Conservation (phyloP, 495 filamentous ascomycete genomes). For the Elaphomyces granulatus region DNA sequence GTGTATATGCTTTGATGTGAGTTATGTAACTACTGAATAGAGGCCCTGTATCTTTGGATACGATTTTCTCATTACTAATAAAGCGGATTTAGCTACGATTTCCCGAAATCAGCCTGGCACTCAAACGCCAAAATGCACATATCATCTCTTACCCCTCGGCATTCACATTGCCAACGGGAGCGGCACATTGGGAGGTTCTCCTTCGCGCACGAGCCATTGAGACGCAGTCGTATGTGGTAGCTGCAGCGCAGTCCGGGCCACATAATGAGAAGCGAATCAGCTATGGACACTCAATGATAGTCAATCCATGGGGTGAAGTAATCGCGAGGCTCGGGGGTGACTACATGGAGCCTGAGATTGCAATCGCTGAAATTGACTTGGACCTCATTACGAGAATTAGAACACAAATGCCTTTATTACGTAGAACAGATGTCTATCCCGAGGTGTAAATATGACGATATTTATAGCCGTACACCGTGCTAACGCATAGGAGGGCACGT, state of each 20-base stretch:
- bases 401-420: constrained; percentile 47
- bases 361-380: constrained; percentile 36
- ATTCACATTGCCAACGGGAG: constrained; percentile 78
- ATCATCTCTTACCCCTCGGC: constrained; percentile 80
- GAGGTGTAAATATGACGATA: constrained; percentile 32
- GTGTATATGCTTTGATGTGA: constrained; percentile 80
- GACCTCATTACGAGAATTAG: constrained; percentile 37
- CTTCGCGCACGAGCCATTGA: constrained; percentile 78
- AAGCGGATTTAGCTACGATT: too few relatives aligned
- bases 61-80: too few relatives aligned
- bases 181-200: constrained; percentile 71
- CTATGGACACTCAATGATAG: constrained; percentile 80
- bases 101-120: constrained; percentile 31
- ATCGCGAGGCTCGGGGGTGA: constrained; percentile 46
- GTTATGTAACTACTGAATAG: constrained; percentile 9
- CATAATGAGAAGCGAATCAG: constrained; percentile 71
- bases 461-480: too few relatives aligned
- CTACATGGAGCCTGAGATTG: constrained; percentile 36
- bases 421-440: constrained; percentile 49
- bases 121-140: constrained; percentile 54
- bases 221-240: constrained; percentile 74
- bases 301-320: constrained; percentile 78
- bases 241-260: constrained; percentile 66
- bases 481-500: too few relatives aligned
- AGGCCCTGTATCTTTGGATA: too few relatives aligned